Base-by-base conservation (phyloP, 495 filamentous ascomycete species). In the Clohesyomyces aquaticus region DNA sequence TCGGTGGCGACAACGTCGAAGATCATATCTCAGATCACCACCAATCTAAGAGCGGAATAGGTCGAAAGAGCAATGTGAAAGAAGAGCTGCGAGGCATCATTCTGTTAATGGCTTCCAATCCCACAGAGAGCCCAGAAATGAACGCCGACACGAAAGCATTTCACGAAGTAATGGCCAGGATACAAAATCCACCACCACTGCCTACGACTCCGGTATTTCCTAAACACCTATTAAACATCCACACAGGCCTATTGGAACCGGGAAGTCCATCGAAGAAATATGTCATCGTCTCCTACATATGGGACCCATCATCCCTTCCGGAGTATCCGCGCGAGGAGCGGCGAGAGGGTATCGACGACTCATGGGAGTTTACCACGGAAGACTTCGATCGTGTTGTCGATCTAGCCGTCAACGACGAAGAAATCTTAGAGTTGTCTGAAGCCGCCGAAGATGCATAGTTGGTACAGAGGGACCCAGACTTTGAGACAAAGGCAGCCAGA, bases 261-360 rank as follows among this genome's bases (percentile, higher is more conserved):
- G 43, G 43, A 8, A 22, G 18, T n/a, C 8, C 4, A 8, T 8
- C 14, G 14, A 47, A 47, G 43, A n/a, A 47, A 47, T 47, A 47
- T 47, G n/a, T 22, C 43, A 47, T 47, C 18, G 43, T 47, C 8
- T 47, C 43, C 18, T 47, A 47, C n/a, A 47, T 47, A 4, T 47
- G 6, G 43, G 43, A 47, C 43, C 43, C 43, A 18, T 4, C 43
- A 18, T 47, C 43, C 8, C 43, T 47, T 6, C 43, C 43, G 8
- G 6, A 47, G 18, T 47, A 47, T 47, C 43, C 43, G 16, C 4
- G 43, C 8, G 18, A 47, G n/a, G n/a, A 8, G 21, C 43, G 6
- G 18, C 4, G 43, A 8, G 6, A 6, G 6, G 43, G 4, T 22
- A 8, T 6, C 4, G 43, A 47, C 21, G n/a, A 47, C 21, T 6